Evolutionary conservation across 2,329 filamentous ascomycete genomes (phyloP).

Genomic region (Penicillium freii): DNA sequence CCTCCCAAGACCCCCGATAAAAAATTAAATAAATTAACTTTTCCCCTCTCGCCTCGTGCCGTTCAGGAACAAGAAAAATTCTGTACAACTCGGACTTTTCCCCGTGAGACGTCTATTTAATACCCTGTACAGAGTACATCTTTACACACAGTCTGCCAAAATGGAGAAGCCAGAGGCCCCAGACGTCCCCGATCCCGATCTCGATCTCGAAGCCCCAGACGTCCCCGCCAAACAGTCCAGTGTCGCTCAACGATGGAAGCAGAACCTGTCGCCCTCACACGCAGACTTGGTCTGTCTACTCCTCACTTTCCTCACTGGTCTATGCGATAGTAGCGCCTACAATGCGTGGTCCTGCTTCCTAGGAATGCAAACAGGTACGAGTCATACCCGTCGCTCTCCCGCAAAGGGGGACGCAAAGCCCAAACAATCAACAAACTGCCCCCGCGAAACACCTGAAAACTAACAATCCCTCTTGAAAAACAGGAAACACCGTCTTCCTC

Average conservation of each 20-base stretch:
- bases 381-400: not conserved
- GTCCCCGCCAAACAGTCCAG: constrained; percentile 9
- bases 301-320: constrained; percentile 42
- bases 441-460: not conserved
- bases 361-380: constrained; percentile 49
- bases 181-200: constrained; percentile 9
- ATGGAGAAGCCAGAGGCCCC: constrained; percentile 23
- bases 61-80: constrained; percentile 3
- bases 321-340: constrained; percentile 48
- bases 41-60: constrained; percentile 7
- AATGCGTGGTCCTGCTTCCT: constrained; percentile 50
- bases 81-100: not conserved
- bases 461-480: not conserved
- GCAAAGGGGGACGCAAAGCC: not conserved
- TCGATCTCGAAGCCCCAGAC: constrained; percentile 24
- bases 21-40: not conserved
- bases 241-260: constrained; percentile 29
- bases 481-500: constrained; percentile 49
- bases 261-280: constrained; percentile 31
- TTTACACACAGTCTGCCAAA: not conserved
- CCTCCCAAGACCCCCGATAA: not conserved
- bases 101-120: not conserved
- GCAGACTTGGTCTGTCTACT: constrained; percentile 43
- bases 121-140: not conserved
- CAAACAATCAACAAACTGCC: not conserved